A percentile compares a stretch with the other conserved stretches of the same genome.
Evolutionary conservation across 2,329 filamentous ascomycete genomes (phyloP).

Genomic region (Hypomyces perniciosus): DNA sequence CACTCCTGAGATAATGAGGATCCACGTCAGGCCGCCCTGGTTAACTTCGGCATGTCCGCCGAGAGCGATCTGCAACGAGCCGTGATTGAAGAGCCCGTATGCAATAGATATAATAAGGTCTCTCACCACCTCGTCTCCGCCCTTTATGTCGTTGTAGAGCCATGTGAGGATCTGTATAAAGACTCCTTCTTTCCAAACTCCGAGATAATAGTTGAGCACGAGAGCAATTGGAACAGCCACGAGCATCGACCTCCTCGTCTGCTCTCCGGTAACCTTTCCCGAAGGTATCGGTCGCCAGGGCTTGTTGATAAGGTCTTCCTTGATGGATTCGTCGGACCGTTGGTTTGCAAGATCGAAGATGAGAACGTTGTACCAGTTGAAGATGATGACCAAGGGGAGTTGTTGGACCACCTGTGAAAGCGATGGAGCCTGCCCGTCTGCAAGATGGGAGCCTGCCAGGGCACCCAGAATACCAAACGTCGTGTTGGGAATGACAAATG

Average conservation of each 20-base stretch:
- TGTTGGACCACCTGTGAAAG: neutral
- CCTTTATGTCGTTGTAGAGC: constrained; percentile 34
- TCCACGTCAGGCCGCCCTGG: constrained; percentile 9
- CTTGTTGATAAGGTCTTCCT: constrained; percentile 35
- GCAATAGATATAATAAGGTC: constrained; percentile 17
- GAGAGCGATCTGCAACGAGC: constrained; percentile 12
- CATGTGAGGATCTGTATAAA: constrained; percentile 25
- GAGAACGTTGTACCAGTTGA: constrained; percentile 10
- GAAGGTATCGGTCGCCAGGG: constrained; percentile 26
- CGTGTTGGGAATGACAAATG: constrained; percentile 8
- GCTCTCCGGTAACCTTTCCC: constrained; percentile 18
- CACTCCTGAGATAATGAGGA: constrained; percentile 11
- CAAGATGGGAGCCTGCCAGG: constrained; percentile 1
- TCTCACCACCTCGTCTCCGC: constrained; percentile 18
- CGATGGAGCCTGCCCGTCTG: neutral
- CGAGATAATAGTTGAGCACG: constrained; percentile 18
- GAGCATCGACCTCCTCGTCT: constrained; percentile 18
- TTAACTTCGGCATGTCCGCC: constrained; percentile 2
- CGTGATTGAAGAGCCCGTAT: constrained; percentile 9
- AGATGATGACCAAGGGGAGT: constrained; percentile 4
- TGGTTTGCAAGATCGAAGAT: constrained; percentile 33
- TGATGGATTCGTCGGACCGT: constrained; percentile 21
- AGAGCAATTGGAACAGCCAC: constrained; percentile 14
- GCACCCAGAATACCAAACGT: constrained; percentile 8
- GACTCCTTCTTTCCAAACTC: constrained; percentile 21